Evolutionary conservation across 257 asterid genomes (phyloP), one percentile per base, ranked within the genome.

Genomic region (Solanum pimpinellifolium): DNA sequence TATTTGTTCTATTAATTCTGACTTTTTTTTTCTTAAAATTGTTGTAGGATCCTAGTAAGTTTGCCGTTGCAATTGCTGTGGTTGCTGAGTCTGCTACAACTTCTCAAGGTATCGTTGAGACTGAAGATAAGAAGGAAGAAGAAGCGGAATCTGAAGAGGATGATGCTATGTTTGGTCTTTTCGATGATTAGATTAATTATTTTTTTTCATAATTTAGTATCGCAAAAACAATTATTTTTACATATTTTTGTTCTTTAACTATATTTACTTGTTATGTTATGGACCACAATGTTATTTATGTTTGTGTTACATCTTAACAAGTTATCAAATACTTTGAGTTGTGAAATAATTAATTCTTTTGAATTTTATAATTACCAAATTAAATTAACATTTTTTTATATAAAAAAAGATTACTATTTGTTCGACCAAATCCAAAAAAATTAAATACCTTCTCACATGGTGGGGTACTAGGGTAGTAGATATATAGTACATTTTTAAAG

Each of bases 11-110:
- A 78, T 78, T 25, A 78, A 49, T 29, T 7, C n/a, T 56, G 11
- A 56, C n/a, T 6, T n/a, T 56, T 41, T 18, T 18, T 56, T 56
- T 18, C 11, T 5, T 2, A 47, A 78, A 15, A 11, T 20, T 46
- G 9, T 2, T 86, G 62, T 88, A 95, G 99, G 98, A 95, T 89
- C 99, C 98, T 0, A 92, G 94, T 91, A 95, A 97, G 91, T 97
- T 95, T 89, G 93, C 92, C 2, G 97, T 80, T 29, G 68, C 89
- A 47, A 94, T 92, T 2, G 92, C 70, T 16, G 92, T 91, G 5
- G 91, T 97, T 0, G 92, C 14, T 7, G 96, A 78, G 13, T 44
- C 92, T 20, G 89, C 90, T n/a, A 89, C 92, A 0, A 91, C 49
- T 39, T 42, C 91, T 65, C 91, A 90, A 85, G 89, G 90, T 75